Evolutionary conservation across 257 asterid species (phyloP).

Genomic region (Solanum microdontum): DNA sequence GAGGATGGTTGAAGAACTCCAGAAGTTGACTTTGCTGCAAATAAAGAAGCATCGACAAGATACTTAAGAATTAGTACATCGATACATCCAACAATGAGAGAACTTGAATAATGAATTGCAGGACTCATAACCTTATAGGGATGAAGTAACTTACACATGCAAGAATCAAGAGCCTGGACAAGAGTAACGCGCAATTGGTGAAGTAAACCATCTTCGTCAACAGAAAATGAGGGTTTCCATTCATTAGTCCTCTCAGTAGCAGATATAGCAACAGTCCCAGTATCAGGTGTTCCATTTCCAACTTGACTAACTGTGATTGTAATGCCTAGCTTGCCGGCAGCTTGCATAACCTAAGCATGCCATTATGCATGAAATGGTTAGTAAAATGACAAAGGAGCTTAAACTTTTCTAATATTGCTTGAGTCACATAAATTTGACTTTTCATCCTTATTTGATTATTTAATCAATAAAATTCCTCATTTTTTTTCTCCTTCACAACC

Average conservation of each 20-base stretch:
- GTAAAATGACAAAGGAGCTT: not conserved
- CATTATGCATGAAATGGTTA: not conserved
- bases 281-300: slow-evolving; percentile 58
- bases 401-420: not conserved
- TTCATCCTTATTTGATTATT: not conserved
- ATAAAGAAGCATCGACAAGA: not conserved
- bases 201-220: slow-evolving; percentile 85
- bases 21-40: slow-evolving; percentile 44
- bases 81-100: not conserved
- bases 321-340: slow-evolving; percentile 65
- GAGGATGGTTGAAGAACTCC: slow-evolving; percentile 52
- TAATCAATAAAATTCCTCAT: not conserved
- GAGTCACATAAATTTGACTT: not conserved
- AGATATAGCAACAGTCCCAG: slow-evolving; percentile 37
- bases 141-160: slow-evolving; percentile 28
- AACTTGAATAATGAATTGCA: not conserved
- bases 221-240: slow-evolving; percentile 79
- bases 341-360: slow-evolving; percentile 59
- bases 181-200: slow-evolving; percentile 73
- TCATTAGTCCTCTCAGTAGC: slow-evolving; percentile 49
- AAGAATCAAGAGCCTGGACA: slow-evolving; percentile 61
- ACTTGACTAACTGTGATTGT: slow-evolving; percentile 59
- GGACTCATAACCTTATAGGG: not conserved
- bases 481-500: not conserved
- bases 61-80: not conserved